These are phyloP conservation scores for Albifimbria verrucaria DNA, from an alignment of 2,329 filamentous ascomycete genomes.

Conservation along the genomic window DNA sequence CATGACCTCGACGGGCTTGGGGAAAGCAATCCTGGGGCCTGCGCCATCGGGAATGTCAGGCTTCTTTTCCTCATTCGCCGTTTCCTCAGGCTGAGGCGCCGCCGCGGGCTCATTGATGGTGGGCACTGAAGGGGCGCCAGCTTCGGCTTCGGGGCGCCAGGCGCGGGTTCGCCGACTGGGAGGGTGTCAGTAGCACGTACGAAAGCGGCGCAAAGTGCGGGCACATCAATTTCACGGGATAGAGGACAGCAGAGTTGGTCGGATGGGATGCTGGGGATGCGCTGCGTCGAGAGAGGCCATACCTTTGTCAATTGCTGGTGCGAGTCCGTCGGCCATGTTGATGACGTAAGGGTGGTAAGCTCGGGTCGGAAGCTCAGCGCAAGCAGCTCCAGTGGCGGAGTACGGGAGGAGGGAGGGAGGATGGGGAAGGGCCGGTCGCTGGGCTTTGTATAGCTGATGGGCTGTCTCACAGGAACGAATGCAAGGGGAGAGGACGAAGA, in stretches of 20 bases:
- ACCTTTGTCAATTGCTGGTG: slow-evolving; percentile 34
- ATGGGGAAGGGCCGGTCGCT: background rate
- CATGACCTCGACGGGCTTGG: slow-evolving; percentile 32
- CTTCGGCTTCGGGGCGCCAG: slow-evolving; percentile 24
- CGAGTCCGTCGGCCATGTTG: slow-evolving; percentile 31
- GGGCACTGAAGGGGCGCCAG: slow-evolving; percentile 21
- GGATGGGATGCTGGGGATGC: too few relatives aligned
- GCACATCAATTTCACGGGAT: slow-evolving; percentile 13
- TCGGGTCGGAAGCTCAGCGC: background rate
- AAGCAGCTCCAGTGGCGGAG: background rate
- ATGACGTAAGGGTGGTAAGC: slow-evolving; percentile 25
- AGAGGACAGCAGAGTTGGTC: too few relatives aligned
- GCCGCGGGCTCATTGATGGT: slow-evolving; percentile 5
- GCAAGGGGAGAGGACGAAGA: background rate
- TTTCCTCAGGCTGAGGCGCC: slow-evolving; percentile 16
- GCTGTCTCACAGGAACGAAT: too few relatives aligned
- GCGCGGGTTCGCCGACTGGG: slow-evolving; percentile 25
- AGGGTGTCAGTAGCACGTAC: slow-evolving; percentile 10
- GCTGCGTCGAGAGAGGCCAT: slow-evolving; percentile 10
- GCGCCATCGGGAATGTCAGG: slow-evolving; percentile 10
- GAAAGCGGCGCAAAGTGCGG: slow-evolving; percentile 4
- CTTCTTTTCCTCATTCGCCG: slow-evolving; percentile 15
- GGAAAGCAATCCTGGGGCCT: slow-evolving; percentile 13
- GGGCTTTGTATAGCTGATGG: background rate
- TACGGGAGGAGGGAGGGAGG: background rate